Base-by-base conservation (phyloP, 1,284 basidiomycete genomes). In the Xerocomus minutiporus region DNA sequence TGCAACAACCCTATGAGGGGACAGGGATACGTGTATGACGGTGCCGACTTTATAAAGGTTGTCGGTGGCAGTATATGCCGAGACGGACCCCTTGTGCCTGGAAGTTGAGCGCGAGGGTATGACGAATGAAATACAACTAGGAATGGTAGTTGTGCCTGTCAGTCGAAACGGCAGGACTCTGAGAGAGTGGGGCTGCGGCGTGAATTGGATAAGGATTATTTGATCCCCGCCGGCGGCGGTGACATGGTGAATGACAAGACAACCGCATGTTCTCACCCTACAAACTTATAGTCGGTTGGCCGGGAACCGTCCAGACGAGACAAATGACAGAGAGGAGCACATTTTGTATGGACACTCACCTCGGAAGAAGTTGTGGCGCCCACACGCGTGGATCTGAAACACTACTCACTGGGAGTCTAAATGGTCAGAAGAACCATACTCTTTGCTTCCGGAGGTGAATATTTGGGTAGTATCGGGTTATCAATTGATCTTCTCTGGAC, bases 31-130 rank as follows among this genome's bases (percentile, higher is more conserved):
- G 9, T 20, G 13, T 6, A 11, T 15, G 20, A 34, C 2, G 41
- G n/a, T 34, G 13, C 20, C 23, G 46, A 15, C 12, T 15, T 44
- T 51, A 53, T 61, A 51, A 46, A 28, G 9, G 4, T 11, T 1
- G 28, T 1, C 23, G 32, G 53, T 41, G 36, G 36, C 45, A 17
- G 26, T 46, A 28, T 12, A 32, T 44, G 29, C 28, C 43, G 17
- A 32, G 17, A 44, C 0, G 29, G 29, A 12, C 20, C 29, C 43
- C 43, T 32, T 44, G 43, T 44, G 29, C 43, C 43, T 32, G 8
- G 41, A 5, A 29, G 26, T 15, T 12, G 28, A 4, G 28, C 36
- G 13, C 43, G 5, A 20, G 43, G 43, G 29, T 44, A 32, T 29
- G 43, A 44, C 17, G 29, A 44, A 32, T 7, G 11, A 28, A 23